phyloP scores from a whole-genome alignment of 768 basidiomycete species.

The Phanerochaete sordida region DNA sequence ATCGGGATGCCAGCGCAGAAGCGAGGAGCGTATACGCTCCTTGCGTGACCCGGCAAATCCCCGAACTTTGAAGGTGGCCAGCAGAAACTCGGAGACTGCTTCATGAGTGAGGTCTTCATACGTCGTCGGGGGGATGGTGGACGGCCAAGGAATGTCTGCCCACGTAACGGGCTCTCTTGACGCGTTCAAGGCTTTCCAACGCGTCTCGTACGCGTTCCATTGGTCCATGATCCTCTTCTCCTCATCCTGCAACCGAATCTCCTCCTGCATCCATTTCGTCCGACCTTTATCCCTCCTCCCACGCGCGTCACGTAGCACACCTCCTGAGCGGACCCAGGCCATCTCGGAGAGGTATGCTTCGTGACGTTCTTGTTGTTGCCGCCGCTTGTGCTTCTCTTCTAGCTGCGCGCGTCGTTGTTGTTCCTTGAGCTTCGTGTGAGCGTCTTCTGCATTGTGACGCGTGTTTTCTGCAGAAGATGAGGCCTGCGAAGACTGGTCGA shows the following conservation, averaged over 20 bases:
- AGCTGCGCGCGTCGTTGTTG: not conserved
- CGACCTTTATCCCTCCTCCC: conserved; percentile 49
- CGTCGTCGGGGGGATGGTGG: conserved; percentile 20
- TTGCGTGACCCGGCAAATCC: conserved; percentile 38
- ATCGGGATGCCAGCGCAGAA: conserved; percentile 70
- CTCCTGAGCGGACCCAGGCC: conserved; percentile 59
- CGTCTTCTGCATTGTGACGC: not conserved
- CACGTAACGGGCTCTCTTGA: conserved; percentile 36
- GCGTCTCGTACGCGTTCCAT: conserved; percentile 53
- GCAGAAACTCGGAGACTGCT: conserved; percentile 47
- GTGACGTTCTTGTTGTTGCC: conserved; percentile 32
- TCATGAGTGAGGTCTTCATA: conserved; percentile 33
- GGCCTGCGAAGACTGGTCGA: not conserved
- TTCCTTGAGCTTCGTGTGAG: not conserved
- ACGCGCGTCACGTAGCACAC: conserved; percentile 45
- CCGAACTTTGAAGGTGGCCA: conserved; percentile 41
- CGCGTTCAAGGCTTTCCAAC: conserved; percentile 43
- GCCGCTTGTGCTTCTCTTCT: conserved; percentile 18
- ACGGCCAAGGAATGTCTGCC: conserved; percentile 63
- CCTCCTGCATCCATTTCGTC: conserved; percentile 45
- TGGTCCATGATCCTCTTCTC: conserved; percentile 35
- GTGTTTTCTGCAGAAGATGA: not conserved
- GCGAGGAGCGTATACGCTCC: conserved; percentile 53
- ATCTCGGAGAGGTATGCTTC: conserved; percentile 49
- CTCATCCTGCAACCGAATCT: conserved; percentile 41